Percentiles rank a stretch among this genome's conserved stretches.
phyloP scores from a whole-genome alignment of 345 rosid species.

The Clausena lansium region DNA sequence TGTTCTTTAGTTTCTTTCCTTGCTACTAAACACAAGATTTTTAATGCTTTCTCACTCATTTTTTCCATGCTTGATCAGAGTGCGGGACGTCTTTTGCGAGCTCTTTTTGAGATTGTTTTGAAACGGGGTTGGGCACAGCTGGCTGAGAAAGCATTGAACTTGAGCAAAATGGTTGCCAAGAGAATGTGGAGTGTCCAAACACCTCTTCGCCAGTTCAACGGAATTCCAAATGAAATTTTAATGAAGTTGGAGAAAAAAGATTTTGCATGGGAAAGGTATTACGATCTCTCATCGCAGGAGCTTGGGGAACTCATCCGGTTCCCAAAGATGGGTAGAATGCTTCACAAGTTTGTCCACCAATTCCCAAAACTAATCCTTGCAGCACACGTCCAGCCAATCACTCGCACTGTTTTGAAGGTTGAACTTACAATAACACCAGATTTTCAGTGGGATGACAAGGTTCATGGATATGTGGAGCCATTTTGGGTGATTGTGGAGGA shows the following conservation, averaged over 20 bases:
- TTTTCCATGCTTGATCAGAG: slow-evolving; percentile 40
- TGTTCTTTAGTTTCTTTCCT: slow-evolving; percentile 7
- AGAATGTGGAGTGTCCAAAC: slow-evolving; percentile 99
- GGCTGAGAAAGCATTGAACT: slow-evolving; percentile 86
- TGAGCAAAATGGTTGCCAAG: slow-evolving; percentile 90
- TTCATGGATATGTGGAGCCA: slow-evolving; percentile 93
- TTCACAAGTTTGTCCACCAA: slow-evolving; percentile 87
- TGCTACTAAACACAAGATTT: slow-evolving; percentile 1
- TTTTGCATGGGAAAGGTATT: slow-evolving; percentile 94
- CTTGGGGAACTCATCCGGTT: slow-evolving; percentile 87
- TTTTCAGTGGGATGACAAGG: slow-evolving; percentile 93
- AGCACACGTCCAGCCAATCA: slow-evolving; percentile 90
- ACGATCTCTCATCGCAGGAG: slow-evolving; percentile 89
- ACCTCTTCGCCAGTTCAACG: slow-evolving; percentile 86
- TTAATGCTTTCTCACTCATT: slow-evolving; percentile 7
- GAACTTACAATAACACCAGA: slow-evolving; percentile 94
- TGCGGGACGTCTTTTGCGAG: slow-evolving; percentile 94
- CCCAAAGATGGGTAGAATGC: slow-evolving; percentile 86
- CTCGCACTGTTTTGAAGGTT: slow-evolving; percentile 77
- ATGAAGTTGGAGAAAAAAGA: slow-evolving; percentile 94
- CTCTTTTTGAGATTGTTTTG: slow-evolving; percentile 90
- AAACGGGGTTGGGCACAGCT: slow-evolving; percentile 96
- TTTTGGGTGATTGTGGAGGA: slow-evolving; percentile 98
- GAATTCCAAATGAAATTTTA: slow-evolving; percentile 76
- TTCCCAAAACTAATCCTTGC: slow-evolving; percentile 84